A percentile compares a stretch with the other conserved stretches of the same genome.
These are phyloP conservation scores for Coniochaeta prunicola DNA, from an alignment of 2,329 filamentous ascomycete species.

Conservation along the genomic window DNA sequence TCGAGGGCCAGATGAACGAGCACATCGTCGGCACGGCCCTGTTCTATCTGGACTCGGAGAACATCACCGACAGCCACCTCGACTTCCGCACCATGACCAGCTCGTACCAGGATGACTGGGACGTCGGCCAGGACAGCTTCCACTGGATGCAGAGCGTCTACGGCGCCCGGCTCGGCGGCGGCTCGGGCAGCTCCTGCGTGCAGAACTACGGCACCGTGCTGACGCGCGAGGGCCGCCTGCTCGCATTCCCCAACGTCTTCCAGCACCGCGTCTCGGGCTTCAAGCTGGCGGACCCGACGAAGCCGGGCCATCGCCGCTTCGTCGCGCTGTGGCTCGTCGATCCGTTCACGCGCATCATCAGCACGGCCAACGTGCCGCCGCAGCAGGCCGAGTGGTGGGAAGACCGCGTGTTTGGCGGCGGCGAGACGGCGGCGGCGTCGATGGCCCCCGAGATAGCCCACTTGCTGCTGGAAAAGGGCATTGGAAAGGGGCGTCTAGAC, in stretches of 20 bases:
- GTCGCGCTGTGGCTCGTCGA: conserved; percentile 54
- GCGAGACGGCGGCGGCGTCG: not conserved
- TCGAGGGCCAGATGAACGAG: conserved; percentile 43
- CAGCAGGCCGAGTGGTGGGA: conserved; percentile 29
- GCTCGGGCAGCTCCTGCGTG: conserved; percentile 11
- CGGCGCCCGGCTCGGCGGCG: conserved; percentile 8
- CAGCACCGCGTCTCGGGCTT: conserved; percentile 47
- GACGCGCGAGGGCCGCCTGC: conserved; percentile 32
- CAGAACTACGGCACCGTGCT: conserved; percentile 34
- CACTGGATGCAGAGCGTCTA: conserved; percentile 11
- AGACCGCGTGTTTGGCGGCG: conserved; percentile 12
- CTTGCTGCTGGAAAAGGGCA: conserved; percentile 10
- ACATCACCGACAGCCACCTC: conserved; percentile 36
- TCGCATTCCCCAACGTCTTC: conserved; percentile 33
- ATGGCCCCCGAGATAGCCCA: conserved; percentile 12
- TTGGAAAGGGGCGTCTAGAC: conserved; percentile 34
- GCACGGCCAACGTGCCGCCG: conserved; percentile 30
- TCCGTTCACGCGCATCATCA: conserved; percentile 42
- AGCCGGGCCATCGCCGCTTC: conserved; percentile 48
- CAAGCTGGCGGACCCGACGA: conserved; percentile 36
- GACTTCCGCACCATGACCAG: conserved; percentile 31
- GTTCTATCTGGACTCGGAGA: conserved; percentile 46
- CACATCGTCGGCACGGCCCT: conserved; percentile 48
- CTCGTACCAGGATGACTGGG: conserved; percentile 3
- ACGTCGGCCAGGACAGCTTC: conserved; percentile 8